Base-by-base conservation (phyloP, 371 early-diverging fungal genomes). In the Rhizomucor pusillus region DNA sequence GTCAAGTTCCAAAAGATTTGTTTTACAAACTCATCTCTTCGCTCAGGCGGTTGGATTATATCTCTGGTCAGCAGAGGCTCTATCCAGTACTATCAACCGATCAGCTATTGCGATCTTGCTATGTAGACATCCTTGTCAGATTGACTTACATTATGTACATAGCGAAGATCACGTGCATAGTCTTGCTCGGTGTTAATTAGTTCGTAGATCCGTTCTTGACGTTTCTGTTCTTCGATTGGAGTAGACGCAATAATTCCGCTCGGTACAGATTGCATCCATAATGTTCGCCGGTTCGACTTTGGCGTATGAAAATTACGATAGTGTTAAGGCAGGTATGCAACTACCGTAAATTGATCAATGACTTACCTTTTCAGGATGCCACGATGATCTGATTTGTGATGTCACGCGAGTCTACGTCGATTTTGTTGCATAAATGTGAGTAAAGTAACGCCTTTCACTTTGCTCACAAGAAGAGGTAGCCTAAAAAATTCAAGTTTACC, bases 121-220 rank as follows among this genome's bases (percentile, higher is more conserved):
- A 25, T 34, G 13, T n/a, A 24, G 13, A 52, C 37, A 9, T 5
- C 6, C 13, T 44, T 5, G n/a, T n/a, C n/a, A 7, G 12, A 35
- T 0, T 29, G 14, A 29, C 48, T 46, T 63, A 68, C 68, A 24
- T 60, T 64, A 29, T 64, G 47, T 40, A 68, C 29, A 43, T 71
- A 59, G 10, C 58, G 49, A 48, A 77, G 48, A 58, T 95, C 95
- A 29, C 77, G 78, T 14, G 92, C 90, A 75, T 86, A 95, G 63
- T 92, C 90, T 57, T 84, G 82, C 65, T 94, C 94, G 5, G 90
- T 91, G 46, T 89, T 79, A 33, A 95, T 88, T 45, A 94, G 58
- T 70, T 95, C 95, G 62, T 85, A 94, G 50, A 95, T 90, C 40
- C 84, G 82, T 63, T 95, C 94, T 65, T 95, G 95, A 0, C 95